phyloP scores from a whole-genome alignment of 2,329 filamentous ascomycete species.

The Ophiostoma himal-ulmi region DNA sequence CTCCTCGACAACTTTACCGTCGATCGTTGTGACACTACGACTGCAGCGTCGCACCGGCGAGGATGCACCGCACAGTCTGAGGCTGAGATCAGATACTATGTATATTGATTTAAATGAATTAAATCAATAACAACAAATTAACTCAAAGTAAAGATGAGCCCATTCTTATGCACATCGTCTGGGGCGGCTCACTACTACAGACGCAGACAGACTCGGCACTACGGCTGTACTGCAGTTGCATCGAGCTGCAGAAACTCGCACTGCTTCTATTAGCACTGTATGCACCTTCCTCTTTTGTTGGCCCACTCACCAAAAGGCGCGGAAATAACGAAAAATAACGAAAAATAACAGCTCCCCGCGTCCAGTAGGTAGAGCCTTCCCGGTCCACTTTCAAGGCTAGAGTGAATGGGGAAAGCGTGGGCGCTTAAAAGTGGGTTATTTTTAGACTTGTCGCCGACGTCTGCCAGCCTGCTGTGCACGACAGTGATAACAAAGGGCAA shows the following conservation, averaged over 20 bases:
- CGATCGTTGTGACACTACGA: not conserved
- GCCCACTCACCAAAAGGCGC: not conserved
- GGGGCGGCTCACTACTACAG: not conserved
- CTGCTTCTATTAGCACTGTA: not conserved
- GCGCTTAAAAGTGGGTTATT: conserved; percentile 13
- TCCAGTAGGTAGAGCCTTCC: not conserved
- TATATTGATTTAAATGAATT: not conserved
- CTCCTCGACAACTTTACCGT: not conserved
- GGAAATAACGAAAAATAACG: not conserved
- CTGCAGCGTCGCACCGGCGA: not conserved
- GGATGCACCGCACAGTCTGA: not conserved
- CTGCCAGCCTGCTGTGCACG: not conserved
- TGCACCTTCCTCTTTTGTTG: not conserved
- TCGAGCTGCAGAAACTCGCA: not conserved
- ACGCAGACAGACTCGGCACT: not conserved
- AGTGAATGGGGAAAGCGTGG: conserved; percentile 3
- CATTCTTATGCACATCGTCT: conserved; percentile 2
- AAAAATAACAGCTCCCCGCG: not conserved
- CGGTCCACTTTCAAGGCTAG: not conserved
- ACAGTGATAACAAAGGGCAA: not conserved
- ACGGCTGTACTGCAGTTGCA: not conserved
- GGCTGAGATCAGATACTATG: not conserved
- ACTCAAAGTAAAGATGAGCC: not conserved
- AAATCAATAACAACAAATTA: not conserved
- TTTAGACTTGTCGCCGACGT: conserved; percentile 6